Conservation (phyloP, 345 rosid species). For the Tarenaya hassleriana region DNA sequence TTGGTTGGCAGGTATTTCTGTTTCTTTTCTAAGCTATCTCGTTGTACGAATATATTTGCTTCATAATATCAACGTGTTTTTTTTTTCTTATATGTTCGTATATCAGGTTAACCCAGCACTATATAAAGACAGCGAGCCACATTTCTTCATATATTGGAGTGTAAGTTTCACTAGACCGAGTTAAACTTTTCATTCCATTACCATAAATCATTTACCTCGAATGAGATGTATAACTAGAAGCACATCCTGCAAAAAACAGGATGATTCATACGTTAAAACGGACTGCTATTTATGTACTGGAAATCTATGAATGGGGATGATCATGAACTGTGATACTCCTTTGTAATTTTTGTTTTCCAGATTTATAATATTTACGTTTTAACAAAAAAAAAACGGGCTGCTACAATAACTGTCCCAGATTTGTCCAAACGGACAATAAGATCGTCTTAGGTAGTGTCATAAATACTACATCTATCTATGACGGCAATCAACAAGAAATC, state of each 20-base stretch:
- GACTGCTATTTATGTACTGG: too few relatives aligned
- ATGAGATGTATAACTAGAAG: too few relatives aligned
- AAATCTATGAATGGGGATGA: too few relatives aligned
- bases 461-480: conserved; percentile 37
- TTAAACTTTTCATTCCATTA: too few relatives aligned
- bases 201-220: too few relatives aligned
- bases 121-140: conserved; percentile 51
- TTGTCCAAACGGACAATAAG: conserved; percentile 53
- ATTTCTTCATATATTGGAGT: conserved; percentile 71
- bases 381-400: too few relatives aligned
- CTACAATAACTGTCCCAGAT: conserved; percentile 67
- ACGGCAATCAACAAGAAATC: conserved; percentile 46
- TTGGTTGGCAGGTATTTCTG: conserved; percentile 55
- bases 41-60: not conserved
- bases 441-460: conserved; percentile 58
- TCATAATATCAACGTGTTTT: not conserved
- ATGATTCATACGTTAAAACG: conserved; percentile 54
- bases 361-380: too few relatives aligned
- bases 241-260: too few relatives aligned
- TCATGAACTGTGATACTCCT: too few relatives aligned
- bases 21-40: conserved; percentile 1
- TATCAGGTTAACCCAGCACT: conserved; percentile 56
- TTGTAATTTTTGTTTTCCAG: too few relatives aligned
- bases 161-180: conserved; percentile 39
- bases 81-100: not conserved